Conservation (phyloP, 768 basidiomycete genomes). For the Tubosaeta brunneosetosa region DNA sequence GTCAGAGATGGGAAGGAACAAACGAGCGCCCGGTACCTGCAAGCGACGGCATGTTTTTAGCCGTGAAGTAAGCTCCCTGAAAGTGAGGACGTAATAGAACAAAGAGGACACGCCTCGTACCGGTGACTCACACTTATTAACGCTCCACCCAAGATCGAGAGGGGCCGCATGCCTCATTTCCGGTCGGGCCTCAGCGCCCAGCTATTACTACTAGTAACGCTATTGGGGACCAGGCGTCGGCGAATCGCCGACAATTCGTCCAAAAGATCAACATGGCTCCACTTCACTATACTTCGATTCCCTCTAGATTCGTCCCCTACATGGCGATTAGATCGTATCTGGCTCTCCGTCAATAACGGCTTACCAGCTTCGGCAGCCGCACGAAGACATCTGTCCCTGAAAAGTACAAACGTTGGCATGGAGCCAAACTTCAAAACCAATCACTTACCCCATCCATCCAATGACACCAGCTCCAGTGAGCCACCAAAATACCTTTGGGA, state of each 20-base stretch:
- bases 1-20: background rate
- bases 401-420: slow-evolving; percentile 1
- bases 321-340: background rate
- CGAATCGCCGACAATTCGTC: background rate
- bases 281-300: slow-evolving; percentile 60
- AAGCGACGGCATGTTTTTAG: slow-evolving; percentile 10
- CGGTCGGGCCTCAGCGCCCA: slow-evolving; percentile 4
- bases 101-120: background rate
- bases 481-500: slow-evolving; percentile 72
- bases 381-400: slow-evolving; percentile 80
- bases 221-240: background rate
- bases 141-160: background rate
- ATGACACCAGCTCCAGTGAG: slow-evolving; percentile 67
- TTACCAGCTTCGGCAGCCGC: slow-evolving; percentile 73
- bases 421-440: background rate
- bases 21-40: slow-evolving; percentile 8
- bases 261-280: background rate
- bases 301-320: slow-evolving; percentile 82
- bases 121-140: background rate
- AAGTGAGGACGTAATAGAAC: slow-evolving; percentile 4
- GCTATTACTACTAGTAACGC: slow-evolving; percentile 1
- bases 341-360: slow-evolving; percentile 15
- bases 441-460: slow-evolving; percentile 78
- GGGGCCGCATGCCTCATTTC: slow-evolving; percentile 8
- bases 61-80: background rate